Base-by-base conservation (phyloP, 2,329 filamentous ascomycete species). In the Paraconiothyrium sp. region DNA sequence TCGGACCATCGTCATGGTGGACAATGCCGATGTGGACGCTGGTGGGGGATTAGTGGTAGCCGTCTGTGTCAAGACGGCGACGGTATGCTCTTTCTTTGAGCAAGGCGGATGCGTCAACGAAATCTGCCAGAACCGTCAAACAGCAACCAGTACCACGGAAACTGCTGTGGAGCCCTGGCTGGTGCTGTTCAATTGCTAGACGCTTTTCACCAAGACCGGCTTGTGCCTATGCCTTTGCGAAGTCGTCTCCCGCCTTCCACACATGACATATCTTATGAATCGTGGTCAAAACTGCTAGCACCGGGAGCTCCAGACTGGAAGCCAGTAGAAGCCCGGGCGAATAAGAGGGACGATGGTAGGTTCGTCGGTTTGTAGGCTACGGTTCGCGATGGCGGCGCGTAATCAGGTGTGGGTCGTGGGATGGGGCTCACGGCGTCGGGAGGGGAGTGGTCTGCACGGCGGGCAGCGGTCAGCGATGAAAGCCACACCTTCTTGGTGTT, bases 201-300 rank as follows among this genome's bases (percentile, higher is more conserved):
- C 75, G 68, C 70, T 68, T 30, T 72, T 76, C 73, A 78, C 73
- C 73, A 71, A 73, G 75, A 77, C 71, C 68, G 74, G 72, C 74
- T 70, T 68, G 76, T 79, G 75, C 77, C 77, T 77, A 79, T 78
- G 77, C 76, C 77, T 79, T 78, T 77, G 76, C 77, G 77, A 72
- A 75, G 71, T 79, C 70, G 73, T 76, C 72, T 73, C 66, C 69
- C 66, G 71, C 70, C 72, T 74, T 67, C 71, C 72, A 66, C 72
- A 66, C 73, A 74, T 75, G 72, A 75, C 78, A 79, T 79, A 66
- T 78, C 77, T 74, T 68, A 72, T 55, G 58, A 49, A 57, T 61
- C 55, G 62, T 71, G 62, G 43, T 58, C 46, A 62, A 49, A 47
- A 50, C 34, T 57, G 51, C 24, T 37, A 56, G 58, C 63, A 61